Percentiles rank a stretch among this genome's conserved stretches.
Evolutionary conservation across 768 basidiomycete genomes (phyloP).

Genomic region (Boletales sp.): DNA sequence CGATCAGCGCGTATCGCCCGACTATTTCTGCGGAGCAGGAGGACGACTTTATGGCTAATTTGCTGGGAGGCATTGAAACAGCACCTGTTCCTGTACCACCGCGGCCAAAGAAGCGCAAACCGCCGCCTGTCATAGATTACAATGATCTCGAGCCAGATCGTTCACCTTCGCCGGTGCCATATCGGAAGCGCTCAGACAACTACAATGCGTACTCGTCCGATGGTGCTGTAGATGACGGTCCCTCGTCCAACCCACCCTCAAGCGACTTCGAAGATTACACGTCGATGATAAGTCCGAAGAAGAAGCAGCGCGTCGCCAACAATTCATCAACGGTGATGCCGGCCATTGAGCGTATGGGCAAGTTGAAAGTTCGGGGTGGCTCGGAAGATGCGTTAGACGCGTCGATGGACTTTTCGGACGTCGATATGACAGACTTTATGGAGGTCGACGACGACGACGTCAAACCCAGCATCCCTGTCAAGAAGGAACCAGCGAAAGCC

Average conservation of each 20-base stretch:
- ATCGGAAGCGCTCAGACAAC: constrained; percentile 27
- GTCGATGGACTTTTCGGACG: constrained; percentile 53
- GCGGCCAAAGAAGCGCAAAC: constrained; percentile 64
- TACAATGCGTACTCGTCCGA: constrained; percentile 39
- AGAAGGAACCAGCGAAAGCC: constrained; percentile 11
- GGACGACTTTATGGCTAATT: constrained; percentile 80
- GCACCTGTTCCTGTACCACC: constrained; percentile 35
- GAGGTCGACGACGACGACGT: constrained; percentile 56
- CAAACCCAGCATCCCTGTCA: constrained; percentile 34
- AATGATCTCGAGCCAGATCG: constrained; percentile 24
- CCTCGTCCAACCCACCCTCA: constrained; percentile 31
- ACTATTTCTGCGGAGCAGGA: constrained; percentile 76
- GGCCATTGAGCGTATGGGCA: constrained; percentile 53
- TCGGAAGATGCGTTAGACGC: constrained; percentile 49
- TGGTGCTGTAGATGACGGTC: constrained; percentile 23
- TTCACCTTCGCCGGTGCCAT: constrained; percentile 41
- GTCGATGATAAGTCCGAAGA: constrained; percentile 60
- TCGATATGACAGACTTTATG: constrained; percentile 53
- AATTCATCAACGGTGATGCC: constrained; percentile 46
- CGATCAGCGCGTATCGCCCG: constrained; percentile 80
- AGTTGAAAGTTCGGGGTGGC: constrained; percentile 55
- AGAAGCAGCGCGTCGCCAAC: constrained; percentile 48
- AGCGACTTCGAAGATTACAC: constrained; percentile 52
- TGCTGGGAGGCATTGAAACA: constrained; percentile 72
- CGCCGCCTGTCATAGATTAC: constrained; percentile 45